These are phyloP conservation scores for Paraurostyla sp. DNA, from an alignment of 73 alveolate genomes.

Conservation along the genomic window DNA sequence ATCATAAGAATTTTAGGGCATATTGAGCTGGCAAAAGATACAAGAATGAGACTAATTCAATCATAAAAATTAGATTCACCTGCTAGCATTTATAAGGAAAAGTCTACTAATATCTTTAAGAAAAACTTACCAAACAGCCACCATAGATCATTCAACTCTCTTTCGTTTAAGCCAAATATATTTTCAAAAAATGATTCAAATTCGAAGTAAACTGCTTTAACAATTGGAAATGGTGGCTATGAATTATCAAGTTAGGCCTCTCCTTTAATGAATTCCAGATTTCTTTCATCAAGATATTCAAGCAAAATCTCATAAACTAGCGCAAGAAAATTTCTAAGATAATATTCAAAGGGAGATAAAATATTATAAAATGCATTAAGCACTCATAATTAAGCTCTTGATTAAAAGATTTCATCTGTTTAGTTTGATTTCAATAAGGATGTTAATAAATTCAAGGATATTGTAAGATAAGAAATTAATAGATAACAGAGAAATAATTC, in stretches of 20 bases:
- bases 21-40: background rate
- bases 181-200: too few species aligned
- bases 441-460: background rate
- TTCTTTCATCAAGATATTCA: conserved; percentile 3
- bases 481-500: background rate
- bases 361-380: conserved; percentile 12
- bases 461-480: background rate
- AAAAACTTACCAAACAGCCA: too few species aligned
- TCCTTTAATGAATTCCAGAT: conserved; percentile 14
- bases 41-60: background rate
- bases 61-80: too few species aligned
- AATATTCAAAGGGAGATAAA: background rate
- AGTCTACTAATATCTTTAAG: too few species aligned
- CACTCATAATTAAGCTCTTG: conserved; percentile 15
- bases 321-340: conserved; percentile 43
- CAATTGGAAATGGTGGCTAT: background rate
- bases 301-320: background rate
- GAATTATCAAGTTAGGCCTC: background rate
- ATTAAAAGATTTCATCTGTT: conserved; percentile 33
- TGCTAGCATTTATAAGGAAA: too few species aligned
- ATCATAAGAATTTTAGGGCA: background rate
- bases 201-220: background rate
- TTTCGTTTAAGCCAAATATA: too few species aligned
- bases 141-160: too few species aligned
- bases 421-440: background rate